phyloP scores from a whole-genome alignment of 2,329 filamentous ascomycete species.

The Talaromyces verruculosus region DNA sequence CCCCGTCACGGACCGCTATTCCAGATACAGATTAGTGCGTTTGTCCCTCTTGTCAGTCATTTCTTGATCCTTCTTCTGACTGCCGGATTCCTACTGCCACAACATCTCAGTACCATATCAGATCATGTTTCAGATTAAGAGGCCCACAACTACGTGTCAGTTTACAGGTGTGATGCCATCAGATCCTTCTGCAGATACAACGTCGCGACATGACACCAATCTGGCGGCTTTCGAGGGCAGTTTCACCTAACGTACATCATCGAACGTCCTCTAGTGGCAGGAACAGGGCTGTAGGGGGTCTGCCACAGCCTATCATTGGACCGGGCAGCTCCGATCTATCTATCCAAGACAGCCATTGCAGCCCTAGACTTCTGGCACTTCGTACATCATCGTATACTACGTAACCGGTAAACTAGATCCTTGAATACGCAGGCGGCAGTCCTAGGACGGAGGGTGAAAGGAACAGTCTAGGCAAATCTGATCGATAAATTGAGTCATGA shows the following conservation, averaged over 20 bases:
- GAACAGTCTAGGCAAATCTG: not conserved
- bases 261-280: not conserved
- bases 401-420: not conserved
- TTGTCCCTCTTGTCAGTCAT: not conserved
- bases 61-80: not conserved
- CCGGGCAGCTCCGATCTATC: not conserved
- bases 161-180: not conserved
- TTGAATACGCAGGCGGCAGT: not conserved
- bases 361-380: not conserved
- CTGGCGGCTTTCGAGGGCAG: not conserved
- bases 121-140: not conserved
- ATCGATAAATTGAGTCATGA: not conserved
- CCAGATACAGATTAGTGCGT: not conserved
- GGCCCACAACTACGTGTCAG: not conserved
- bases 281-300: not conserved
- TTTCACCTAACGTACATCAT: not conserved
- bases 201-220: not conserved
- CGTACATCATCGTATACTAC: not conserved
- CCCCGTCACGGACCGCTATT: not conserved
- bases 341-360: not conserved
- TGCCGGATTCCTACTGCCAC: not conserved
- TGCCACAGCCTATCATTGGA: constrained; percentile 4
- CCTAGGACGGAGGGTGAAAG: not conserved
- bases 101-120: not conserved
- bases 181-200: not conserved